Conservation (phyloP, 768 basidiomycete genomes). For the Kwoniella botswanensis region DNA sequence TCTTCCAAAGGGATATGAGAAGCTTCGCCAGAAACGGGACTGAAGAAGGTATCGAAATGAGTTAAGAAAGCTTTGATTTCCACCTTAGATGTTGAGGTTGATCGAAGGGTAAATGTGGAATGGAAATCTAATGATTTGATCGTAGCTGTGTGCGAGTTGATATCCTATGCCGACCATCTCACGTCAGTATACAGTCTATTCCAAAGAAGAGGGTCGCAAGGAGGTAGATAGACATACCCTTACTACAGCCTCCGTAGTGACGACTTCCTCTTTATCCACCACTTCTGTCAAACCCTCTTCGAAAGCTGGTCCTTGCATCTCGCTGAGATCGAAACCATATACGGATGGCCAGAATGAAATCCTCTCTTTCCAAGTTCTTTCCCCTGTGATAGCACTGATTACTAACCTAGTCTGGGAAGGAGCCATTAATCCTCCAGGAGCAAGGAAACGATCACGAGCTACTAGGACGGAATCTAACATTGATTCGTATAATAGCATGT, state of each 20-base stretch:
- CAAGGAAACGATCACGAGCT: slow-evolving; percentile 85
- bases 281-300: slow-evolving; percentile 85
- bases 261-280: slow-evolving; percentile 86
- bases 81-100: slow-evolving; percentile 56
- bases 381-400: slow-evolving; percentile 78
- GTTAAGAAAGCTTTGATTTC: slow-evolving; percentile 67
- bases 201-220: not conserved
- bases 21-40: slow-evolving; percentile 64
- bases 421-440: slow-evolving; percentile 78
- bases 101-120: slow-evolving; percentile 71
- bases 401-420: slow-evolving; percentile 88
- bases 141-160: slow-evolving; percentile 70
- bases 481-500: slow-evolving; percentile 78
- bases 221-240: slow-evolving; percentile 65
- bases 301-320: slow-evolving; percentile 76
- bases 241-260: slow-evolving; percentile 88
- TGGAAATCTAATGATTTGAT: slow-evolving; percentile 77
- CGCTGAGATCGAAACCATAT: slow-evolving; percentile 87
- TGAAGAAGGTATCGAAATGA: slow-evolving; percentile 96
- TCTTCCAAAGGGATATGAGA: slow-evolving; percentile 53
- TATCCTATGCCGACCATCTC: slow-evolving; percentile 65
- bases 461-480: slow-evolving; percentile 95
- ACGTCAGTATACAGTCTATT: not conserved
- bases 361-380: slow-evolving; percentile 76
- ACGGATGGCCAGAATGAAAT: slow-evolving; percentile 88